Evolutionary conservation across 208 protist genomes (phyloP), one percentile per base, ranked within the genome.

Genomic region (Leishmania guyanensis): DNA sequence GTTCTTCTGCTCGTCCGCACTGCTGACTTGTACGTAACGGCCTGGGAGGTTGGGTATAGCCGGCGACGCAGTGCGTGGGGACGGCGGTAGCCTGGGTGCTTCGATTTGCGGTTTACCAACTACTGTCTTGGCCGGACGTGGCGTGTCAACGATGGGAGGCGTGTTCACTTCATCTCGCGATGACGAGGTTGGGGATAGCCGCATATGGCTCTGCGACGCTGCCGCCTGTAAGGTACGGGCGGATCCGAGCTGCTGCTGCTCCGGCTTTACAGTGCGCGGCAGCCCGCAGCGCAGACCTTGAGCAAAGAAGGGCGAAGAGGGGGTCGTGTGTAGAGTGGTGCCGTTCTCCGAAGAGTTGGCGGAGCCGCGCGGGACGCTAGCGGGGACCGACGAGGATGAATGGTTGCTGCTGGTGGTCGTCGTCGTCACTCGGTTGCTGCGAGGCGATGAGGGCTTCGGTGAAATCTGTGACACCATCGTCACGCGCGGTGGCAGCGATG

Each of bases 241-340:
- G 12, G 56, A 73, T 33, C 6, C 48, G 58, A 39, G 43, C n/a
- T 75, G 73, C 73, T 77, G 73, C 73, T 3, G 12, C 71, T 64
- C 51, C 33, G 56, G 16, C 43, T 53, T 60, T 62, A 73, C 33
- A 43, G 75, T 65, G 50, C 56, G 76, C 9, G 75, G 81, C 6
- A 80, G 74, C 50, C 66, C 33, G 12, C 46, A 54, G 51, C 75
- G 81, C 29, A 58, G 50, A 9, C 68, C 81, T 54, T 84, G 81
- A 36, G 70, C 54, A 6, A 76, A 62, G 14, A 77, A 60, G 69
- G 69, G 51, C 6, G 62, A 26, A 48, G 43, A 17, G 36, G 43
- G 6, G 3, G 66, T 17, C 17, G 29, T 26, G 33, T 26, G 8
- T n/a, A 0, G 10, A 43, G 43, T 58, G 46, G 1, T 46, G 69